Conservation (phyloP, 352 stramenopile species). For the Pythium diclinum region DNA sequence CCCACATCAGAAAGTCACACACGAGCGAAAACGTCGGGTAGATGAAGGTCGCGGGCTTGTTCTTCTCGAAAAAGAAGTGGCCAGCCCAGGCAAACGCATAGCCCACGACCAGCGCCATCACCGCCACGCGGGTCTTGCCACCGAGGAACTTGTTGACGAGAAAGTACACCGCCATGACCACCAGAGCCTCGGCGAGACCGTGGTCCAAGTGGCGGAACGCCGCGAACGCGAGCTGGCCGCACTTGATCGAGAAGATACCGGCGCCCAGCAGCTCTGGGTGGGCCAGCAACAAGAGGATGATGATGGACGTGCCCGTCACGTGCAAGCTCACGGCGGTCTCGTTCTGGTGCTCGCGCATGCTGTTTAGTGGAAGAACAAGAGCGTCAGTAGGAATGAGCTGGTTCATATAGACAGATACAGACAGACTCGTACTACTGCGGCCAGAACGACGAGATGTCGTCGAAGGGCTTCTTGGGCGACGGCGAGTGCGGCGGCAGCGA, state of each 20-base stretch:
- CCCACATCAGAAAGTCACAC: slow-evolving; percentile 59
- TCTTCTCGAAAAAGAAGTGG: slow-evolving; percentile 65
- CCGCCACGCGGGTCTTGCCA: slow-evolving; percentile 23
- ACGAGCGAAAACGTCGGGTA: slow-evolving; percentile 67
- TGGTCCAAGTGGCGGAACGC: slow-evolving; percentile 39
- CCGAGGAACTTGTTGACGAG: slow-evolving; percentile 33
- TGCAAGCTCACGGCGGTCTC: slow-evolving; percentile 43
- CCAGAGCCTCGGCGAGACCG: slow-evolving; percentile 30
- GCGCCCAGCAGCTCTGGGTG: slow-evolving; percentile 38
- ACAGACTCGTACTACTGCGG: slow-evolving; percentile 49
- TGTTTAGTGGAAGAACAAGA: slow-evolving; percentile 12
- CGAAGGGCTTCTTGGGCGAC: slow-evolving; percentile 40
- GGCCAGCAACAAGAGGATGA: slow-evolving; percentile 32
- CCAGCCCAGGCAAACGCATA: slow-evolving; percentile 66
- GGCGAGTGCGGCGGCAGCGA: slow-evolving; percentile 20
- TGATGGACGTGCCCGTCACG: slow-evolving; percentile 39
- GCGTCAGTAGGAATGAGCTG: no score
- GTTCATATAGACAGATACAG: no score
- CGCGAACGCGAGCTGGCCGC: slow-evolving; percentile 38
- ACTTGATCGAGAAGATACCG: slow-evolving; percentile 32
- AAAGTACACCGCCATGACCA: slow-evolving; percentile 36
- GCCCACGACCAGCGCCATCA: slow-evolving; percentile 31
- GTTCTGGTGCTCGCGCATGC: slow-evolving; percentile 43
- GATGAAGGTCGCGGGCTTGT: slow-evolving; percentile 60
- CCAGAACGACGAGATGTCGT: slow-evolving; percentile 41